Conservation (phyloP, 2,329 filamentous ascomycete species). For the Graphilbum fragrans region DNA sequence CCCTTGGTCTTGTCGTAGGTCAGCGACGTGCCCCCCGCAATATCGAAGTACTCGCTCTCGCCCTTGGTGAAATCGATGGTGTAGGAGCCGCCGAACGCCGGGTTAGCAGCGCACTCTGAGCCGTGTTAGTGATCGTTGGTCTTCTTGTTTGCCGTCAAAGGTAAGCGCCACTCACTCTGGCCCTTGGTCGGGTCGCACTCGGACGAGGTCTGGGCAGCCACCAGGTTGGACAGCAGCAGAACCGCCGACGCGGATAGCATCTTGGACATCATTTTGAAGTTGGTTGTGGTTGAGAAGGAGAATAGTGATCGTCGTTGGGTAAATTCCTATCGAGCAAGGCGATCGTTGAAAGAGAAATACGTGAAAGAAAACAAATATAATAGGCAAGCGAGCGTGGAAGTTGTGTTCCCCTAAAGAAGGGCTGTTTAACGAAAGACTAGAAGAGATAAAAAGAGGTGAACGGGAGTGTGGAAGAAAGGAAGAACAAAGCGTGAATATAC, state of each 20-base stretch:
- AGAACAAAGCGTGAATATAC: neutral
- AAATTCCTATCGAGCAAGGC: too few relatives aligned
- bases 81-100: slow-evolving; percentile 56
- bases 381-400: neutral
- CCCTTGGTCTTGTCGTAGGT: slow-evolving; percentile 32
- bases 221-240: slow-evolving; percentile 32
- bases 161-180: slow-evolving; percentile 15
- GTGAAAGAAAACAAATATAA: neutral
- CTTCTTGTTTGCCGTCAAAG: neutral
- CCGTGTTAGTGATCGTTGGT: too few relatives aligned
- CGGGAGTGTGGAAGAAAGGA: neutral
- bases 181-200: slow-evolving; percentile 41
- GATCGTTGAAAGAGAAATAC: neutral
- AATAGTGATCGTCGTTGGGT: neutral
- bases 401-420: neutral
- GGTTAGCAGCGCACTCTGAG: slow-evolving; percentile 56
- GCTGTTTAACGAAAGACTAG: neutral
- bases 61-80: slow-evolving; percentile 69
- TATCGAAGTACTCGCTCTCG: slow-evolving; percentile 41
- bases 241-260: slow-evolving; percentile 30
- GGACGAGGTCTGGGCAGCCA: slow-evolving; percentile 44
- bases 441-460: neutral
- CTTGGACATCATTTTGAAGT: slow-evolving; percentile 30
- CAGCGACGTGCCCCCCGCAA: slow-evolving; percentile 33
- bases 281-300: neutral